Conservation (phyloP, 2,329 filamentous ascomycete species). For the Trichophyton equinum region DNA sequence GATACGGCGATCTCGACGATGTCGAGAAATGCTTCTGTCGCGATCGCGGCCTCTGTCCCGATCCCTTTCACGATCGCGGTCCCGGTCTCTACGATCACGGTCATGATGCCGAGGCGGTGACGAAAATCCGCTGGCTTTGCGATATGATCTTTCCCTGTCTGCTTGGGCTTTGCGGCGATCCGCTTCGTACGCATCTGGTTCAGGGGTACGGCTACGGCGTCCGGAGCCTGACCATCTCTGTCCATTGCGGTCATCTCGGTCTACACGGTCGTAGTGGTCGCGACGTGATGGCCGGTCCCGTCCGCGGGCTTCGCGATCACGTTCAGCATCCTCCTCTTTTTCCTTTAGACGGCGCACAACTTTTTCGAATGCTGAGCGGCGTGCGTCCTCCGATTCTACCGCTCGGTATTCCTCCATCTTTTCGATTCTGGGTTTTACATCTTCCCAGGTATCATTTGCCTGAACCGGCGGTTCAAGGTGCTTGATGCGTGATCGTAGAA, state of each 20-base stretch:
- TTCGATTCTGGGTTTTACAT: slow-evolving; percentile 65
- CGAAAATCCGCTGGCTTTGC: slow-evolving; percentile 58
- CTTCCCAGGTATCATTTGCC: slow-evolving; percentile 73
- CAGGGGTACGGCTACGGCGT: slow-evolving; percentile 73
- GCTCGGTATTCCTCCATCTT: slow-evolving; percentile 75
- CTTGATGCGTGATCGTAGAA: slow-evolving; percentile 74
- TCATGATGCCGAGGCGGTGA: slow-evolving; percentile 28
- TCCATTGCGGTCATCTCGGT: slow-evolving; percentile 26
- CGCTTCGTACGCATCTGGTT: slow-evolving; percentile 86
- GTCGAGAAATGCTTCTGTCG: slow-evolving; percentile 30
- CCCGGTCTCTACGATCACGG: slow-evolving; percentile 12
- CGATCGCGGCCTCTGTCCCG: slow-evolving; percentile 31
- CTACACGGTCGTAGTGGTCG: slow-evolving; percentile 32
- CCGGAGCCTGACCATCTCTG: slow-evolving; percentile 28
- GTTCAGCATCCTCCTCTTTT: slow-evolving; percentile 70
- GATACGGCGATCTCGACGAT: slow-evolving; percentile 70
- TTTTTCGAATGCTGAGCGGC: slow-evolving; percentile 79
- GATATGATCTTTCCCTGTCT: slow-evolving; percentile 85
- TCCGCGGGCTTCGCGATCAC: slow-evolving; percentile 46
- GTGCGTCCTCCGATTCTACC: slow-evolving; percentile 68
- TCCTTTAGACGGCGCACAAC: slow-evolving; percentile 81
- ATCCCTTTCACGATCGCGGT: slow-evolving; percentile 23
- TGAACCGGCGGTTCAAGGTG: slow-evolving; percentile 75
- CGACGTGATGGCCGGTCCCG: slow-evolving; percentile 39
- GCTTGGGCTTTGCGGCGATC: slow-evolving; percentile 88